phyloP scores from a whole-genome alignment of 2,329 filamentous ascomycete genomes.

The Exophiala dermatitidis region DNA sequence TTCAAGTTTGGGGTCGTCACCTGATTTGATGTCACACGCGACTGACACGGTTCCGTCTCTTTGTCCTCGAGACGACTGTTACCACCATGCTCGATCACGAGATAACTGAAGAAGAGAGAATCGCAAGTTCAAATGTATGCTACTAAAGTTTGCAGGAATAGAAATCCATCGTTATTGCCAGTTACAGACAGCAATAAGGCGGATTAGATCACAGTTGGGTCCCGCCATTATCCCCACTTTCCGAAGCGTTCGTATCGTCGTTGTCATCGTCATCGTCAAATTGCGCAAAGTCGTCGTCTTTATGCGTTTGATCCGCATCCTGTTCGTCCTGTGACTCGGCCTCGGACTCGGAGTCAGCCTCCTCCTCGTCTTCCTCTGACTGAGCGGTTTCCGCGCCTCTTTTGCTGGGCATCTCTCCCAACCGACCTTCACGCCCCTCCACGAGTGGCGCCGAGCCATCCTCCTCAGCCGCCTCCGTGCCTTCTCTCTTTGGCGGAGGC shows the following conservation, averaged over 20 bases:
- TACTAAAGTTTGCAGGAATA: too few species aligned
- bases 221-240: constrained; percentile 6
- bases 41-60: too few species aligned
- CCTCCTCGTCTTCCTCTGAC: constrained; percentile 35
- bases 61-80: too few species aligned
- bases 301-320: neutral
- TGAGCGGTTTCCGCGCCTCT: constrained; percentile 56
- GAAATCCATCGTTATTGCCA: neutral
- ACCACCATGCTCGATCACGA: too few species aligned
- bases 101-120: too few species aligned
- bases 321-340: constrained; percentile 16
- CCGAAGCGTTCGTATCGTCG: constrained; percentile 3
- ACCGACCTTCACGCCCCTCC: constrained; percentile 66
- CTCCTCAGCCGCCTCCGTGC: constrained; percentile 35
- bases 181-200: neutral
- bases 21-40: too few species aligned
- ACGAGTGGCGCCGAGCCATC: constrained; percentile 44
- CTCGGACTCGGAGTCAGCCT: constrained; percentile 2
- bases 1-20: too few species aligned
- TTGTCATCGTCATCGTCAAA: constrained; percentile 22
- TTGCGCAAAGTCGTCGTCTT: constrained; percentile 9
- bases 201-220: constrained; percentile 4
- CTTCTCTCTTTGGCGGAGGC: constrained; percentile 55
- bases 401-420: constrained; percentile 79
- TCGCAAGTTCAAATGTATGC: too few species aligned